Evolutionary conservation across 2,329 filamentous ascomycete species (phyloP), one percentile per base, ranked within the genome.

Genomic region (Fusarium tanahbumbuense): DNA sequence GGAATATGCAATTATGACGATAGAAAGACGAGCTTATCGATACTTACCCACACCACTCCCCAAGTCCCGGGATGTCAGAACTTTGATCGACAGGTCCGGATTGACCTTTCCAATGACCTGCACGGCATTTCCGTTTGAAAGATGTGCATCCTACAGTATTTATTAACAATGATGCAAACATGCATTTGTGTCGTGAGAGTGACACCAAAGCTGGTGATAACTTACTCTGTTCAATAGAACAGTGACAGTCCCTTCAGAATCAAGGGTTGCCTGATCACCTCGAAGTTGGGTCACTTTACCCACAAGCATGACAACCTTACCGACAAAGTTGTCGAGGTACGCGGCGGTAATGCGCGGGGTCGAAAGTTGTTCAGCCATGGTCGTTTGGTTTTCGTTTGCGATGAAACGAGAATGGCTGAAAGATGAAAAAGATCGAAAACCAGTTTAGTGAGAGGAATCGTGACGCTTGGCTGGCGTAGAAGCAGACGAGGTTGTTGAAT

Each of bases 91-190:
- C 23, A 93, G 82, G 78, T 95, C 92, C 4, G 85, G 84, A 74
- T 92, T 91, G 48, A 96, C 92, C 78, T 93, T 94, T 71, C 92
- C 93, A 67, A 95, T 92, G 68, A 96, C 82, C 76, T 96, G 92
- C 12, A 90, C 90, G 11, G 87, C 89, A 76, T 93, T 91, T 52
- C 90, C 89, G 54, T 89, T 85, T 25, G 86, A 84, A 23, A 94
- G 87, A 74, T 93, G 91, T 2, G 88, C 83, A 64, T 94, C 91
- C 92, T 94, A 58, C 18, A 37, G n/a, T 28, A 27, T 56, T 41
- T n/a, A 32, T 67, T 12, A 76, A 60, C 11, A 15, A 23, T 13
- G 45, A 47, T 37, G 20, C 28, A 30, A 23, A 8, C 9, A 27
- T 45, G 49, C 18, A 25, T 27, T n/a, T 27, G 30, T 56, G 60